Conservation (phyloP, 2,329 filamentous ascomycete genomes). For the Venturia pyrina region DNA sequence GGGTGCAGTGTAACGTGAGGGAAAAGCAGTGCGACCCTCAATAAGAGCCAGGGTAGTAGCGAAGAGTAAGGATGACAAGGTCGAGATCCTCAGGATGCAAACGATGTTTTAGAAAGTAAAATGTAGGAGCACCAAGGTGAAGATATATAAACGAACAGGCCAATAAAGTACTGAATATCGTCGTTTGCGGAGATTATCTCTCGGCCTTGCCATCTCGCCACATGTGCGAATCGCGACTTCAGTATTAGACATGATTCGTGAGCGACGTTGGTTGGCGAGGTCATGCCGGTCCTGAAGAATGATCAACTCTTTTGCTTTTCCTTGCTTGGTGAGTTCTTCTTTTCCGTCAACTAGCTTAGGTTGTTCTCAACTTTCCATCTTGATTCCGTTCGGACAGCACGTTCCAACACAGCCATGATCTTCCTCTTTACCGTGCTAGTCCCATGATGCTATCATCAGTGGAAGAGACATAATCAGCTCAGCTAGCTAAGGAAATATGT, state of each 20-base stretch:
- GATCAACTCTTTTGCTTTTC: neutral
- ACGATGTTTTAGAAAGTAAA: neutral
- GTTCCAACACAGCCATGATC: neutral
- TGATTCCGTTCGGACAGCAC: neutral
- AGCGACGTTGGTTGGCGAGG: neutral
- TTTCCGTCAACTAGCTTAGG: too few relatives aligned
- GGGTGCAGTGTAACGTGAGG: neutral
- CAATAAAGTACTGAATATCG: neutral
- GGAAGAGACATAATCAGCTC: neutral
- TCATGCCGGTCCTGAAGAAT: neutral
- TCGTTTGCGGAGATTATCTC: neutral
- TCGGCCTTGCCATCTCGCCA: neutral
- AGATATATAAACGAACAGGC: neutral
- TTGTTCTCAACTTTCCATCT: neutral
- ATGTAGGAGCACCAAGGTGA: neutral
- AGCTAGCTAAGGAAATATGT: neutral
- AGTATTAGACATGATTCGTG: neutral
- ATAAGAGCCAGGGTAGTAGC: neutral
- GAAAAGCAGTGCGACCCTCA: neutral
- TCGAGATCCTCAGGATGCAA: neutral
- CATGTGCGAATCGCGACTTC: neutral
- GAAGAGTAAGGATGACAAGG: neutral
- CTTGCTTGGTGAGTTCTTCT: neutral
- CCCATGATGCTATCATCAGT: neutral
- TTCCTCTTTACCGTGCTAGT: neutral